These are phyloP conservation scores for Heliamphora exappendiculata DNA, from an alignment of 148 eudicot species.

Conservation along the genomic window DNA sequence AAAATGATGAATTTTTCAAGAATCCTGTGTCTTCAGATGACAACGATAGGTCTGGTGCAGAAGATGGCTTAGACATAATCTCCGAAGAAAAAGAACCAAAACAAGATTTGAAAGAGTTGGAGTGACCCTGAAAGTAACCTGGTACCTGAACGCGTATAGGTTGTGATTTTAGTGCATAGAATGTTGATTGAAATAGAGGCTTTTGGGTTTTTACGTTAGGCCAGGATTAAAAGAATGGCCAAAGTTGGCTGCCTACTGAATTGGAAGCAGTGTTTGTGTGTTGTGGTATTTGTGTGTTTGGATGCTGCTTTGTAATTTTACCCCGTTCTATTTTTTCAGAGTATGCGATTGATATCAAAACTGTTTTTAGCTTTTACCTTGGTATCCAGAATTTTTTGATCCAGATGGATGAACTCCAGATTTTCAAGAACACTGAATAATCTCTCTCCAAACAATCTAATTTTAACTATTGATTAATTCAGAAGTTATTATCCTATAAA, in stretches of 20 bases:
- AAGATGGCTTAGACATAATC: constrained; percentile 27
- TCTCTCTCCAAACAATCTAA: no score
- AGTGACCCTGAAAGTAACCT: not conserved
- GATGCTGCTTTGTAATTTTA: not conserved
- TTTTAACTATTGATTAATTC: no score
- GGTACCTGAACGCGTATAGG: not conserved
- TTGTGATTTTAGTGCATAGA: not conserved
- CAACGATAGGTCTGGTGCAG: constrained; percentile 16
- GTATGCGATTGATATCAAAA: not conserved
- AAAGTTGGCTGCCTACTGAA: not conserved
- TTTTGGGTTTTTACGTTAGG: not conserved
- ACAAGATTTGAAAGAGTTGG: constrained; percentile 11
- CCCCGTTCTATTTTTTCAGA: no score
- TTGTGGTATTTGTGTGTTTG: constrained; percentile 6
- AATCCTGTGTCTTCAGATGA: constrained; percentile 4
- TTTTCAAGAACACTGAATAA: no score
- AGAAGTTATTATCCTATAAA: no score
- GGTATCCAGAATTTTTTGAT: not conserved
- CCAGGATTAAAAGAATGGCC: not conserved
- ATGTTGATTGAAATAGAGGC: not conserved
- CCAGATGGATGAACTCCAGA: no score
- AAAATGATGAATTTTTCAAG: constrained; percentile 46
- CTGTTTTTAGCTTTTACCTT: not conserved
- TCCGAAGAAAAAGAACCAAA: constrained; percentile 24
- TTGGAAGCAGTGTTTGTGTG: not conserved